Evolutionary conservation across 2,329 filamentous ascomycete species (phyloP).

Genomic region (Xylariaceae sp.): DNA sequence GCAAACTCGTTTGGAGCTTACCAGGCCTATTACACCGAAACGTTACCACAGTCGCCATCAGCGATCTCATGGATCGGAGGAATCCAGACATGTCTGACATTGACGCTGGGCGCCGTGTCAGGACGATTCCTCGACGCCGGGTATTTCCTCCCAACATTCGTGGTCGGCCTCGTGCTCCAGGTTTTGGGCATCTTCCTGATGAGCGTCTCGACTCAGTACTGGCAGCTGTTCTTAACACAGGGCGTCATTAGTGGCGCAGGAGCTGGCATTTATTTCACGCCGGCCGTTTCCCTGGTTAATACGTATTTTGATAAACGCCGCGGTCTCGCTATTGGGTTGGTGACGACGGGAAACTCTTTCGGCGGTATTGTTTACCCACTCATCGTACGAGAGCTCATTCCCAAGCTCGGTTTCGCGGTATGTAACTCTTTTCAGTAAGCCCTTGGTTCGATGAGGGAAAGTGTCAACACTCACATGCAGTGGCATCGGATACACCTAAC

Average conservation of each 20-base stretch:
- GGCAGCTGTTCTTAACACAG: conserved; percentile 46
- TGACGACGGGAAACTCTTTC: conserved; percentile 52
- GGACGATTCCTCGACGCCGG: conserved; percentile 43
- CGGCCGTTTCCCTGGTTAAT: conserved; percentile 54
- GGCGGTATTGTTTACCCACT: conserved; percentile 51
- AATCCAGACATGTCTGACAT: conserved; percentile 40
- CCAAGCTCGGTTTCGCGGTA: conserved; percentile 29
- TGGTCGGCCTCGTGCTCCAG: conserved; percentile 36
- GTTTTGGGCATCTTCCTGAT: conserved; percentile 43
- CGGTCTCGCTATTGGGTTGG: conserved; percentile 54
- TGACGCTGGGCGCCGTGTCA: conserved; percentile 38
- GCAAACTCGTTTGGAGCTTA: conserved; percentile 43
- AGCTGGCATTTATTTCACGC: conserved; percentile 52
- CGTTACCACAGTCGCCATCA: conserved; percentile 32
- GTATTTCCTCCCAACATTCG: conserved; percentile 36
- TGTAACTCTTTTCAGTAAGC: not conserved
- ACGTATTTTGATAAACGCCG: conserved; percentile 56
- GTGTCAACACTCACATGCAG: not conserved
- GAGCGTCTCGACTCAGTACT: conserved; percentile 40
- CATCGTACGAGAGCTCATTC: conserved; percentile 30
- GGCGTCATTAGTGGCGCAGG: conserved; percentile 46
- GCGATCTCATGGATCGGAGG: conserved; percentile 43
- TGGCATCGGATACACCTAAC: not conserved
- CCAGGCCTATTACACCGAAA: conserved; percentile 40
- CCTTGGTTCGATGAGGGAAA: not conserved